phyloP scores from a whole-genome alignment of 1,139 yeast species.

The Geotrichum carabidarum region DNA sequence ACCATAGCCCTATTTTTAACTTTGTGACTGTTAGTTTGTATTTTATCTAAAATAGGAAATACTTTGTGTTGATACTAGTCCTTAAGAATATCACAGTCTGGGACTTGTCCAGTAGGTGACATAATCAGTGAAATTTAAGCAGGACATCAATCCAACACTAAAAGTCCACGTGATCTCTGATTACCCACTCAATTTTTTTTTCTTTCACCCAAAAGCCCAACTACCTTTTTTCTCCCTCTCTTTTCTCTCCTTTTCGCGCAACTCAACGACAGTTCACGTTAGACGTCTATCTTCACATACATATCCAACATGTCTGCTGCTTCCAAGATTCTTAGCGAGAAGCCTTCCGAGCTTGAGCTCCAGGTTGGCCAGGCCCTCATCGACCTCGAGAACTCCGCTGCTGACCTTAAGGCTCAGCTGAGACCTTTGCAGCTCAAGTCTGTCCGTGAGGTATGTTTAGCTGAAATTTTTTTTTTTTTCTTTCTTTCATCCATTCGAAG shows the following conservation, averaged over 20 bases:
- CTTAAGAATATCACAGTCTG: too few species aligned
- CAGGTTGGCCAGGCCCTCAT: conserved; percentile 98
- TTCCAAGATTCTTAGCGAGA: conserved; percentile 71
- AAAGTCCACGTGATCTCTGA: conserved; percentile 12
- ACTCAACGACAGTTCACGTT: conserved; percentile 13
- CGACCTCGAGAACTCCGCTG: conserved; percentile 91
- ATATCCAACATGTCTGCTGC: conserved; percentile 76
- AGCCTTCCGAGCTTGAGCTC: conserved; percentile 96
- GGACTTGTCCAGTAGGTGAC: too few species aligned
- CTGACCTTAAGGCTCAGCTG: conserved; percentile 95
- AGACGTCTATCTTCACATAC: conserved; percentile 12
- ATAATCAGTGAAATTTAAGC: too few species aligned
- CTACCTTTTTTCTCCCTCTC: conserved; percentile 3
- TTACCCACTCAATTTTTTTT: conserved; percentile 16
- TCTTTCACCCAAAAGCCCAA: conserved; percentile 1
- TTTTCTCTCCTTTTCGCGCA: conserved; percentile 1
- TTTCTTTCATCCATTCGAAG: background rate
- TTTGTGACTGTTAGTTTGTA: too few species aligned
- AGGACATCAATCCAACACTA: too few species aligned
- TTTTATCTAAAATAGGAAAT: too few species aligned
- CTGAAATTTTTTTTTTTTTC: background rate
- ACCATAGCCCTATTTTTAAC: too few species aligned
- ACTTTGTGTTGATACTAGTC: too few species aligned
- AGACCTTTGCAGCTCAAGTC: conserved; percentile 98
- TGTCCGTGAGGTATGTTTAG: conserved; percentile 65